Base-by-base conservation (phyloP, 805 yeast species). In the Maudiozyma saulgeensis region DNA sequence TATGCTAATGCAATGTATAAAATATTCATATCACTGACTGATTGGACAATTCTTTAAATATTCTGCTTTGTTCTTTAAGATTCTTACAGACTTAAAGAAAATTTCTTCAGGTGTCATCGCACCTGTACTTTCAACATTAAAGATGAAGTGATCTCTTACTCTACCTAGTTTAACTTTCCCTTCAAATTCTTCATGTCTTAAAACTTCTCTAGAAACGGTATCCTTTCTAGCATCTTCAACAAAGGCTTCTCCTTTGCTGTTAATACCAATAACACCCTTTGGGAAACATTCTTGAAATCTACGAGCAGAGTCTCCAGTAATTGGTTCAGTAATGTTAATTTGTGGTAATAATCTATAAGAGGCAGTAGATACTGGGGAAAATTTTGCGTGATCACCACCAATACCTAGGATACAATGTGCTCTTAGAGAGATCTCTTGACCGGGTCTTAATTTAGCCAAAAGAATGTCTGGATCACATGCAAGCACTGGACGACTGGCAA, bases 31-130 rank as follows among this genome's bases (percentile, higher is more conserved):
- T 60, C 67, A 75, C 63, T 78, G 81, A 42, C 81, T 78, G 52
- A 86, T 84, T 45, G 93, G 91, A 68, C 93, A 86, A 62, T 73
- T 79, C 64, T 85, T 80, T 67, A 86, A 73, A 63, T 82, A 84
- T 55, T 82, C 87, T 35, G 87, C 90, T 72, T 93, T 93, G 63
- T 84, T 83, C 68, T 81, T 86, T 66, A 93, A 75, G 48, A 89
- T 82, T 66, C 91, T 78, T 46, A 93, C 85, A 52, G 91, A 81
- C 68, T 91, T 93, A 71, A 88, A 81, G 70, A 93, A 93, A 48
- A 93, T 88, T 71, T 91, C 98, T 60, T 87, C 96, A 21, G 99
- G 96, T 15, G 88, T 74, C 96, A 93, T 90, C 41, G 97, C 96
- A 39, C 99, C 98, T 2, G 96, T 83, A 49, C 91, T 82, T 70